These are phyloP conservation scores for Penicillium chermesinum DNA, from an alignment of 495 filamentous ascomycete species.

Conservation along the genomic window DNA sequence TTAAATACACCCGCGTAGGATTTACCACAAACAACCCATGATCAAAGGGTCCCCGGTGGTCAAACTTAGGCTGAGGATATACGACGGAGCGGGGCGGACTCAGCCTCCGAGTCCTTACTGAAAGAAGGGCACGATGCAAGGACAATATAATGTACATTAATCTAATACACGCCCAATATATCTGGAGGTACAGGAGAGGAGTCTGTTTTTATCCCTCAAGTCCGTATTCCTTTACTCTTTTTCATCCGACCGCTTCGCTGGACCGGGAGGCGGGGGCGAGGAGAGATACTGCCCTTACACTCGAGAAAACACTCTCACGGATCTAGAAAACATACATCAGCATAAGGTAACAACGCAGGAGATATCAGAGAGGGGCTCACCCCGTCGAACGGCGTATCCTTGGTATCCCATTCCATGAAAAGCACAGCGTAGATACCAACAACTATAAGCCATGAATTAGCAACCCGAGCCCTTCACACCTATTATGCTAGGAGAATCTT, in stretches of 20 bases:
- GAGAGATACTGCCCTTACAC: slow-evolving; percentile 33
- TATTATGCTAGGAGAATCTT: no score
- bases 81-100: not conserved
- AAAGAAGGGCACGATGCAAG: not conserved
- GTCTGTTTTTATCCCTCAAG: not conserved
- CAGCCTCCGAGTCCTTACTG: not conserved
- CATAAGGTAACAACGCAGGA: not conserved
- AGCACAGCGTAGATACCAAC: slow-evolving; percentile 68
- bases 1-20: no score
- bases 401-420: slow-evolving; percentile 70
- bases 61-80: not conserved
- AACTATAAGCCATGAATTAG: slow-evolving; percentile 39
- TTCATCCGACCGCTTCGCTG: slow-evolving; percentile 22
- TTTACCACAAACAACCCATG: not conserved
- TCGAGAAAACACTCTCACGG: slow-evolving; percentile 34
- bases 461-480: no score
- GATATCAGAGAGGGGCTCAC: slow-evolving; percentile 20
- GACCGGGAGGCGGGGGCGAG: slow-evolving; percentile 28
- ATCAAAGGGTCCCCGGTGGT: not conserved
- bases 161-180: not conserved
- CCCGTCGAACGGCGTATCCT: slow-evolving; percentile 57
- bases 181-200: not conserved
- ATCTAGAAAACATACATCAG: slow-evolving; percentile 18
- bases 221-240: slow-evolving; percentile 5
- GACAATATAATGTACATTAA: not conserved